Base-by-base conservation (phyloP, 768 basidiomycete genomes). In the Tulasnella sp. region DNA sequence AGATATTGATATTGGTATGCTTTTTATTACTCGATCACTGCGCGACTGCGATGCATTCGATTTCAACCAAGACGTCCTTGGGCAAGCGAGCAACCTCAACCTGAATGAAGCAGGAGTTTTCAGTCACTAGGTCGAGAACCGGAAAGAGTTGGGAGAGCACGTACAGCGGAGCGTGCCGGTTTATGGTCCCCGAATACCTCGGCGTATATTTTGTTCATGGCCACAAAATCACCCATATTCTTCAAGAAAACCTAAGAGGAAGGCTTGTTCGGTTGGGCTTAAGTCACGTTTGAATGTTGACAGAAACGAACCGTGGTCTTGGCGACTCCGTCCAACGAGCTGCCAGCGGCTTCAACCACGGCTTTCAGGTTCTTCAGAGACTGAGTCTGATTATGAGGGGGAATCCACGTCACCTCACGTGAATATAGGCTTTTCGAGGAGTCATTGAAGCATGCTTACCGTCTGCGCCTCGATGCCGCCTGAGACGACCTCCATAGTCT, bases 1-100 rank as follows among this genome's bases (percentile, higher is more conserved):
- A n/a, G n/a, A n/a, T n/a, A 38, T 38, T 38, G 7, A 38, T 38
- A 38, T 5, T 7, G 34, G 15, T 38, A 15, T 38, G 34, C 34
- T 38, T 38, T 38, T 38, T 38, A 7, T 7, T 38, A 38, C 34
- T 38, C 15, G 19, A n/a, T 34, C 27, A 52, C 38, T n/a, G 0
- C 59, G 54, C 13, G 15, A 55, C 51, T 1, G 84, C 89, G 70
- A 93, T 86, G 62, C 81, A 84, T 72, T 98, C 95, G 58, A 98
- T 80, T 77, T 98, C 95, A 52, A 96, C 83, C 34, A 94, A 76
- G 8, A 90, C 94, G 67, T 92, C 88, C 70, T 85, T 89, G 9
- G 95, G 95, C 55, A 98, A 78, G 47, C 90, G 66, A 13, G 72
- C 71, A 32, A 75, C 75, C 63, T 67, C 54, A 51, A 56, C 27